Evolutionary conservation across 73 alveolate species (phyloP), one percentile per base, ranked within the genome.

Genomic region (Tetrahymena borealis): DNA sequence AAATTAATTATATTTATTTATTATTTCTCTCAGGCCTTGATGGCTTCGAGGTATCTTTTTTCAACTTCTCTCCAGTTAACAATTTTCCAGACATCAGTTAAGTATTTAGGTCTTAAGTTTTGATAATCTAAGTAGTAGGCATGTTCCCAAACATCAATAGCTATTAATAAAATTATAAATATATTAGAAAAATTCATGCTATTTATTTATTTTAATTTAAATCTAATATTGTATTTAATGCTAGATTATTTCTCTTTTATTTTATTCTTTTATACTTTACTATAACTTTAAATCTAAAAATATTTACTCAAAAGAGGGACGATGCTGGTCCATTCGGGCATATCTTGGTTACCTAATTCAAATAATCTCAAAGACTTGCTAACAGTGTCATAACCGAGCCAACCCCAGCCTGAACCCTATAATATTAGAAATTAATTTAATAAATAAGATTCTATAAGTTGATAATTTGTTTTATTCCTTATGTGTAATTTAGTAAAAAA

Each of bases 381-480:
- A 39, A 93, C 90, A 90, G 97, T 94, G 95, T 97, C 96, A 92
- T 96, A 96, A 90, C 96, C 99, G 39, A 97, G 95, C 96, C 97
- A 97, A 78, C 99, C 99, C 99, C 99, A 97, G 40, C 99, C 99
- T 39, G 99, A 97, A 7, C 99, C 99, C 94, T 97, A 94, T 60
- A 24, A 5, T 1, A 18, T 3, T 60, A 2, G 28, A 60, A 15
- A 39, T 39, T 9, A 7, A 39, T 39, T 39, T 39, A 9, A 39
- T 9, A 39, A 39, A 39, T 39, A 39, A 9, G 12, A 39, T 9
- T 9, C 43, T 39, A 39, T 12, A 9, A 39, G 12, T 9, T 9
- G 12, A 9, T 39, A 39, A 39, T 7, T 9, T 9, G 43, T 39
- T 39, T 39, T 39, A 39, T 39, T 39, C 12, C 7, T 39, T 9